Evolutionary conservation across 768 basidiomycete species (phyloP), one percentile per base, ranked within the genome.

Genomic region (Lyophyllum semitale): DNA sequence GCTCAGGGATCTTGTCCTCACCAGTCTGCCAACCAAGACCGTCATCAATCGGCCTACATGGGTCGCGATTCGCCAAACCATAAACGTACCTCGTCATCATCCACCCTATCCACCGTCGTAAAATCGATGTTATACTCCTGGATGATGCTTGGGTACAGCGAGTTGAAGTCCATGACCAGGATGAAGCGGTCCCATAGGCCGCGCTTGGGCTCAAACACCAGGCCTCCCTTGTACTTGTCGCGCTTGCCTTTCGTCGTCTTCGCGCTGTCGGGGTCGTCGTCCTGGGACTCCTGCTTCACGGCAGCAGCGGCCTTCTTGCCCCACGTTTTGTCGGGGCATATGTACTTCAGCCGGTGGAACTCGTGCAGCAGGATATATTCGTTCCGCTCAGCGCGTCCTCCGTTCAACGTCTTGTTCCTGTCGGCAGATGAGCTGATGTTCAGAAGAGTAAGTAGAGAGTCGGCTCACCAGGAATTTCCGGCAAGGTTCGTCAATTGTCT

Each of bases 131-230:
- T 98, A 68, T 92, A 99, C 77, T 99, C 97, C 66, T 98, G 97
- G 45, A 99, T 99, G 77, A 99, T 99, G 69, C 92, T 95, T 6
- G 97, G 97, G 68, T 99, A 99, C 53, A 99, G 79, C 57, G 95
- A 97, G 73, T 99, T 99, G 86, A 98, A 99, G 71, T 99, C 97
- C 97, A 99, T 99, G 71, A 99, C 97, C 17, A 99, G 81, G 71
- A 98, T 91, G 67, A 81, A 97, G 63, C 88, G 95, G 76, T 98
- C 97, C 92, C 93, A 98, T 37, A 99, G 76, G 11, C 95, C 93
- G 51, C 92, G 80, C 74, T 97, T 95, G 2, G 97, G 97, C 55
- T 97, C 93, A 60, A 99, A 95, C 18, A 99, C 97, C 49, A 98
- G 80, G 71, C 97, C 97, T 69, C 97, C 97, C 73, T 98, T 97